Percentiles rank a stretch among this genome's conserved stretches.
These are phyloP conservation scores for Hypomyces perniciosus DNA, from an alignment of 2,329 filamentous ascomycete genomes.

Conservation along the genomic window DNA sequence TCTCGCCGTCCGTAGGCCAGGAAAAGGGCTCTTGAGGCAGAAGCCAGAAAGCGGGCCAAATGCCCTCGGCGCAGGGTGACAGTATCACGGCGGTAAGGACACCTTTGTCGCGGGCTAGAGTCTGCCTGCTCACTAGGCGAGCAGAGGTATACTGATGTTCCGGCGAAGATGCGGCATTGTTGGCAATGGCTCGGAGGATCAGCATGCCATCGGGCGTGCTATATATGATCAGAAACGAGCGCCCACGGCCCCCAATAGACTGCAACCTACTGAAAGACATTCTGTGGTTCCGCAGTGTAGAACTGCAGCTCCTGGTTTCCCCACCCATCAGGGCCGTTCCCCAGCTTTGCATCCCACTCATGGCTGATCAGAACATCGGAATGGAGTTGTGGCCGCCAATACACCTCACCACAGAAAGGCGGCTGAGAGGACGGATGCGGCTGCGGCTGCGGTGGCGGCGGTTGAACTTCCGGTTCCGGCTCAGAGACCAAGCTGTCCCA, in stretches of 20 bases:
- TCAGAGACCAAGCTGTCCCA: constrained; percentile 30
- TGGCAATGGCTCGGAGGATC: constrained; percentile 45
- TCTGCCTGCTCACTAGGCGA: constrained; percentile 47
- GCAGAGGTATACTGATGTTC: constrained; percentile 48
- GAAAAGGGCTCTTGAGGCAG: constrained; percentile 51
- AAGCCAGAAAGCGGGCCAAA: constrained; percentile 60
- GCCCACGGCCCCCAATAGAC: neutral
- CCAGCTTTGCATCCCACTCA: constrained; percentile 50
- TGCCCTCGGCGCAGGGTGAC: constrained; percentile 48
- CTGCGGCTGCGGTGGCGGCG: constrained; percentile 11
- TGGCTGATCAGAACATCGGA: constrained; percentile 39
- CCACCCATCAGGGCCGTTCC: constrained; percentile 53
- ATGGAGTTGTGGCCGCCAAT: constrained; percentile 49
- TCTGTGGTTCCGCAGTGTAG: constrained; percentile 44
- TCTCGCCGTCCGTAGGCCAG: constrained; percentile 54
- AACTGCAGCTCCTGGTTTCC: constrained; percentile 56
- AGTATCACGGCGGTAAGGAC: constrained; percentile 46
- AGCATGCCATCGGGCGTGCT: constrained; percentile 44
- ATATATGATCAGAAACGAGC: neutral
- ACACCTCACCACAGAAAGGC: constrained; percentile 23
- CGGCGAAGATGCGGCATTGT: constrained; percentile 25
- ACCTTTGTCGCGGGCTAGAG: constrained; percentile 44
- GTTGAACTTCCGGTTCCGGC: constrained; percentile 18
- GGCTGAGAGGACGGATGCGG: constrained; percentile 16
- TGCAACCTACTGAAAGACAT: constrained; percentile 44